Conservation (phyloP, 1,284 basidiomycete genomes). For the Megacollybia platyphylla region DNA sequence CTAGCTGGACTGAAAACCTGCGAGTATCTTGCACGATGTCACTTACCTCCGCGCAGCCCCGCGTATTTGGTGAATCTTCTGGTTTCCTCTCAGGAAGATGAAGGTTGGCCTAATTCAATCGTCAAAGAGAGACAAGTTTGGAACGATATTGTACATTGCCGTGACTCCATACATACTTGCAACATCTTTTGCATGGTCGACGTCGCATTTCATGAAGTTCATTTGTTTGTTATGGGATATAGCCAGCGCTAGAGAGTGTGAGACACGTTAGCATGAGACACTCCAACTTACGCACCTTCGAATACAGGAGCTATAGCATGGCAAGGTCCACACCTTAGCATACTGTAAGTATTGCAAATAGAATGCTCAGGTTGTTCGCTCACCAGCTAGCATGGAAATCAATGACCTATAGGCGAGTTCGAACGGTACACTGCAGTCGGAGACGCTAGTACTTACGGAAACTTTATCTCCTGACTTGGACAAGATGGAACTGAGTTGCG, state of each 20-base stretch:
- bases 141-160: constrained; percentile 40
- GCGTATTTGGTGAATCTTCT: constrained; percentile 53
- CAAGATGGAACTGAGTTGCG: constrained; percentile 50
- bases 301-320: constrained; percentile 65
- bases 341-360: constrained; percentile 7
- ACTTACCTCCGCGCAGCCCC: constrained; percentile 51
- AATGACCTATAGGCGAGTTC: constrained; percentile 40
- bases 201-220: constrained; percentile 73
- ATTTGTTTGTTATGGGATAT: constrained; percentile 46
- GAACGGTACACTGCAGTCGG: background rate
- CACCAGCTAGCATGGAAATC: constrained; percentile 76
- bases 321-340: constrained; percentile 66
- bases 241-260: constrained; percentile 25
- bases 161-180: constrained; percentile 44
- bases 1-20: constrained; percentile 18
- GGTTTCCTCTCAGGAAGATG: constrained; percentile 56
- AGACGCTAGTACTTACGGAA: constrained; percentile 30
- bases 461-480: constrained; percentile 50
- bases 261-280: background rate
- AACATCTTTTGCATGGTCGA: constrained; percentile 57
- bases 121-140: constrained; percentile 1
- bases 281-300: constrained; percentile 18
- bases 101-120: constrained; percentile 56
- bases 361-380: constrained; percentile 8
- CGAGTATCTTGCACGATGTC: background rate